phyloP scores from a whole-genome alignment of 2,329 filamentous ascomycete genomes.

The Parafenestella ontariensis region DNA sequence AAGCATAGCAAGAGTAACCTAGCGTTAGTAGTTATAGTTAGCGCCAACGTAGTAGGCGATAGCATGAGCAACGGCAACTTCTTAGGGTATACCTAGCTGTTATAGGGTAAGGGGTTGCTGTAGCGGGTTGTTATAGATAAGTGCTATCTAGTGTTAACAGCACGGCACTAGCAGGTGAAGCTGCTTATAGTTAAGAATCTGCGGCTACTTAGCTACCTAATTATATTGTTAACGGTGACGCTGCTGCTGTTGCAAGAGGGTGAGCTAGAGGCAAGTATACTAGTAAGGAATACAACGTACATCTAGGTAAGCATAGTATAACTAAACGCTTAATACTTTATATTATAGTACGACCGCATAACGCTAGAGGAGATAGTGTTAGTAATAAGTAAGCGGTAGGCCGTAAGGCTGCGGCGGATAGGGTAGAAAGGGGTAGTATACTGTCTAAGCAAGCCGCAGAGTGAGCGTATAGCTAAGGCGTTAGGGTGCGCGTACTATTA shows the following conservation, averaged over 20 bases:
- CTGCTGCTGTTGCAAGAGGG: constrained; percentile 13
- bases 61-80: constrained; percentile 16
- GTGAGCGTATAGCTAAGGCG: constrained; percentile 8
- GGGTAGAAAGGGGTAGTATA: constrained; percentile 23
- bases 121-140: constrained; percentile 20
- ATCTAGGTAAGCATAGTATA: too few species aligned
- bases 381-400: too few species aligned
- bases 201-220: constrained; percentile 12
- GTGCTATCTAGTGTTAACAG: constrained; percentile 24
- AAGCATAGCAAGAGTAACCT: constrained; percentile 14
- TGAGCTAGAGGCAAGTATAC: too few species aligned
- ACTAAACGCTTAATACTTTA: too few species aligned
- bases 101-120: constrained; percentile 20
- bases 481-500: constrained; percentile 21
- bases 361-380: too few species aligned
- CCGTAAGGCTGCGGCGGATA: constrained; percentile 1
- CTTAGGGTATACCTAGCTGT: constrained; percentile 5
- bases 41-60: constrained; percentile 15
- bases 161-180: constrained; percentile 18
- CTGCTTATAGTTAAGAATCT: too few species aligned
- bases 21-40: constrained; percentile 20
- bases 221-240: constrained; percentile 19
- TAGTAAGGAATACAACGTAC: too few species aligned
- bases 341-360: too few species aligned
- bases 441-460: constrained; percentile 14